A percentile compares a stretch with the other conserved stretches of the same genome.
phyloP scores from a whole-genome alignment of 805 yeast species.

The Diddensiella caesifluorescens region DNA sequence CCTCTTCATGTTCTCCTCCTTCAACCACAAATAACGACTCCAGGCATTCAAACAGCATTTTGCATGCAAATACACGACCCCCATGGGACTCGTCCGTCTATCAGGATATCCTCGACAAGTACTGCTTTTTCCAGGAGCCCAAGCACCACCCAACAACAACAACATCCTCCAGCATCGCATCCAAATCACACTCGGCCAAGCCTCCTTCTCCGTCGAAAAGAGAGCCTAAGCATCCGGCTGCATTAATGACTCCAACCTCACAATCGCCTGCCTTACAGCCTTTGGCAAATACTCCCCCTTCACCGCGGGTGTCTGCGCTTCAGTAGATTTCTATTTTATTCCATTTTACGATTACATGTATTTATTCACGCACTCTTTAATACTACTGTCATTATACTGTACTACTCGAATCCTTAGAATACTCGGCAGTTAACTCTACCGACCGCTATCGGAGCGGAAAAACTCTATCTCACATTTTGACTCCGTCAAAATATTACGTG shows the following conservation, averaged over 20 bases:
- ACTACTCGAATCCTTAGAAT: too few species aligned
- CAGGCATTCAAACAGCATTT: neutral
- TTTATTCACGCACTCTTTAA: too few species aligned
- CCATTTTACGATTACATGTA: too few species aligned
- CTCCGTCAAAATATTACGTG: too few species aligned
- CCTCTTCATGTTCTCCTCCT: neutral
- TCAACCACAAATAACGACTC: neutral
- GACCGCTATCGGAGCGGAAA: too few species aligned
- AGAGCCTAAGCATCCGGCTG: constrained; percentile 5
- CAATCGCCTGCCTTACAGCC: constrained; percentile 5
- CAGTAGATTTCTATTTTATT: too few species aligned
- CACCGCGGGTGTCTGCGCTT: too few species aligned
- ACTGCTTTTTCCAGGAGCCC: constrained; percentile 34
- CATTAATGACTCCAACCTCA: constrained; percentile 5
- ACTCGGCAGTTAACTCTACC: too few species aligned
- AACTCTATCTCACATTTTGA: too few species aligned
- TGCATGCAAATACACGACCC: constrained; percentile 17
- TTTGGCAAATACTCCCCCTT: too few species aligned
- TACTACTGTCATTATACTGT: too few species aligned
- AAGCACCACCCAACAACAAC: constrained; percentile 7
- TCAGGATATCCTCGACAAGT: constrained; percentile 35
- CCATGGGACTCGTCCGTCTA: constrained; percentile 34
- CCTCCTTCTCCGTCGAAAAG: constrained; percentile 2
- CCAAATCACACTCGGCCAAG: neutral
- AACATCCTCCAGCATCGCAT: constrained; percentile 2